phyloP scores from a whole-genome alignment of 192 early-diverging fungal species.

The Coemansia sp. region DNA sequence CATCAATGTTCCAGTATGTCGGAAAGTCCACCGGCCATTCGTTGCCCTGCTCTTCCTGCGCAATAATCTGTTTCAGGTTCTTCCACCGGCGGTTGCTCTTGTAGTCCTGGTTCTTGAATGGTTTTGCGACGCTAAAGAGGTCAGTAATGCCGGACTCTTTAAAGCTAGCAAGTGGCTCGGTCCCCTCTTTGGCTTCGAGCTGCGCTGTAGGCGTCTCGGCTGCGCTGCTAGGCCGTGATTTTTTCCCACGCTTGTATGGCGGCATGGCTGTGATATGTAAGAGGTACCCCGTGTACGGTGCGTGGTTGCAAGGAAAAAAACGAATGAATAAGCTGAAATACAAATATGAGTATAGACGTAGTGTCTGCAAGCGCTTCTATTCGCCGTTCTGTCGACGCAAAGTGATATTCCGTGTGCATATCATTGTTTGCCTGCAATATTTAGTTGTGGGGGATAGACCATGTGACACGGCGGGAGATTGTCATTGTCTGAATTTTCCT shows the following conservation, averaged over 20 bases:
- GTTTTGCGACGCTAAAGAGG: constrained; percentile 50
- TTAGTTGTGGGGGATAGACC: constrained; percentile 3
- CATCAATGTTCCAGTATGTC: constrained; percentile 79
- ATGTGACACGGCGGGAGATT: background rate
- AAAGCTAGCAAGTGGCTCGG: constrained; percentile 36
- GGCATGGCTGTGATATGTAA: constrained; percentile 19
- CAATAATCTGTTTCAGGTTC: constrained; percentile 78
- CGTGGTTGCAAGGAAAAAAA: background rate
- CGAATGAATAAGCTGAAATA: too few species aligned
- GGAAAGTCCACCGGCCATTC: constrained; percentile 61
- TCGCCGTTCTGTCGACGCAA: too few species aligned
- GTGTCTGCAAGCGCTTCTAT: too few species aligned
- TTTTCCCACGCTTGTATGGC: constrained; percentile 37
- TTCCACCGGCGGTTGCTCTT: constrained; percentile 66
- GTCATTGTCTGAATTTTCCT: background rate
- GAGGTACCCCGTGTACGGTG: background rate
- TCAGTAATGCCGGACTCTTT: constrained; percentile 42
- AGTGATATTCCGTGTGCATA: too few species aligned
- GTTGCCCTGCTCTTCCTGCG: constrained; percentile 62
- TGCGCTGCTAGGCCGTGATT: constrained; percentile 44
- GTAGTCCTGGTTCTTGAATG: constrained; percentile 75
- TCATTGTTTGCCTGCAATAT: too few species aligned
- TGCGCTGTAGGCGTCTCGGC: constrained; percentile 37
- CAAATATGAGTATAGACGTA: too few species aligned
- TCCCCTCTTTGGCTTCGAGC: constrained; percentile 17